A percentile compares a stretch with the other conserved stretches of the same genome.
These are phyloP conservation scores for Suhomyces pyralidae DNA, from an alignment of 805 yeast species.

Conservation along the genomic window DNA sequence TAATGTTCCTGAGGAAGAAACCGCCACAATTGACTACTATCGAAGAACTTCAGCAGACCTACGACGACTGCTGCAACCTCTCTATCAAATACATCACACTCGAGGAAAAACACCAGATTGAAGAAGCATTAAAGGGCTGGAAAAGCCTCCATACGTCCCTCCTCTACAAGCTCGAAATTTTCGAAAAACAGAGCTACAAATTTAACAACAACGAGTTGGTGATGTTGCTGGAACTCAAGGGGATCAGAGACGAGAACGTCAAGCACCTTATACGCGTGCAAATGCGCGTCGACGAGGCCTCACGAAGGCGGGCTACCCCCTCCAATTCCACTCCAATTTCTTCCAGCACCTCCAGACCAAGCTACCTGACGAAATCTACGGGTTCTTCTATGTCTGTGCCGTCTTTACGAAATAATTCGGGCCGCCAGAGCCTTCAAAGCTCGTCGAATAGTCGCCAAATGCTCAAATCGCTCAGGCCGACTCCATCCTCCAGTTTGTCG, in stretches of 20 bases:
- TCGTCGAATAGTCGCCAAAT: constrained; percentile 17
- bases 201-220: constrained; percentile 21
- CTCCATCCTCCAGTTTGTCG: constrained; percentile 5
- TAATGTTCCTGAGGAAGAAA: constrained; percentile 49
- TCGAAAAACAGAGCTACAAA: constrained; percentile 39
- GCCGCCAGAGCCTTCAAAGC: not conserved
- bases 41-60: constrained; percentile 58
- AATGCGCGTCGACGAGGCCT: constrained; percentile 36
- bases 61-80: constrained; percentile 59
- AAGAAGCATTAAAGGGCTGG: constrained; percentile 70
- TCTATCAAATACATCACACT: constrained; percentile 55
- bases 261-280: constrained; percentile 42
- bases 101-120: constrained; percentile 53
- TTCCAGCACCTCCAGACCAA: not conserved
- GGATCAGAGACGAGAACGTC: constrained; percentile 42
- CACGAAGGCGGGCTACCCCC: constrained; percentile 16
- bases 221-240: constrained; percentile 30
- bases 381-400: constrained; percentile 15
- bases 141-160: constrained; percentile 63
- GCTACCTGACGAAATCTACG: not conserved
- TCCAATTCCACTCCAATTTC: not conserved
- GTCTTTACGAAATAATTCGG: constrained; percentile 11
- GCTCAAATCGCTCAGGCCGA: constrained; percentile 31
- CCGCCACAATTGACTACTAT: constrained; percentile 52
- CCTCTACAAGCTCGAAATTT: constrained; percentile 53